Conservation (phyloP, 306 rosid genomes). For the Sesbania bispinosa region DNA sequence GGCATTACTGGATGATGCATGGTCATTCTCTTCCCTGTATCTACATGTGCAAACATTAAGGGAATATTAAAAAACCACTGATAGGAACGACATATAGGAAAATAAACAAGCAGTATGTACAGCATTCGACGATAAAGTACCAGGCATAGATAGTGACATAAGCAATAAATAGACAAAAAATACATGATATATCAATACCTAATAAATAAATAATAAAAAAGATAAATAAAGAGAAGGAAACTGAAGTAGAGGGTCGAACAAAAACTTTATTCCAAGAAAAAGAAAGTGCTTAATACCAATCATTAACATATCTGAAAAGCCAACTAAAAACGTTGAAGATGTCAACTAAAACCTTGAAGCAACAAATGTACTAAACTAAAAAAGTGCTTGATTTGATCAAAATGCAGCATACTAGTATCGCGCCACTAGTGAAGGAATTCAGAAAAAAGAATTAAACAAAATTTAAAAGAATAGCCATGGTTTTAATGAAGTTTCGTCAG, state of each 20-base stretch:
- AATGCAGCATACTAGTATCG: background rate
- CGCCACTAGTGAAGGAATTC: too few relatives aligned
- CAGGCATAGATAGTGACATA: background rate
- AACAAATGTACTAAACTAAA: background rate
- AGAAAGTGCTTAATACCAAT: too few relatives aligned
- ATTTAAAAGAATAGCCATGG: too few relatives aligned
- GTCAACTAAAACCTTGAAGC: background rate
- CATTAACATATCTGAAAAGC: background rate
- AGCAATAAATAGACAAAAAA: background rate
- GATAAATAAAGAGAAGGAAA: background rate
- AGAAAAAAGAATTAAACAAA: too few relatives aligned
- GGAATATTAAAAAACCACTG: background rate
- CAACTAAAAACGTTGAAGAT: too few relatives aligned
- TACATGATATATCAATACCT: background rate
- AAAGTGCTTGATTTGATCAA: background rate
- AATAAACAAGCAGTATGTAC: background rate
- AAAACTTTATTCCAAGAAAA: too few relatives aligned
- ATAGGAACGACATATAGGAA: background rate
- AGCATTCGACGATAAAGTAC: background rate
- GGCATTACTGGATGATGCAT: conserved; percentile 64
- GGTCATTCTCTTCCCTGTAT: conserved; percentile 76
- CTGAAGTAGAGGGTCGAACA: background rate
- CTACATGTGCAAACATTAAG: conserved; percentile 40
- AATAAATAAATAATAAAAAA: background rate
- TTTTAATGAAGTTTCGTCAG: too few relatives aligned